These are phyloP conservation scores for Auriscalpium orientale DNA, from an alignment of 768 basidiomycete genomes.

Conservation along the genomic window DNA sequence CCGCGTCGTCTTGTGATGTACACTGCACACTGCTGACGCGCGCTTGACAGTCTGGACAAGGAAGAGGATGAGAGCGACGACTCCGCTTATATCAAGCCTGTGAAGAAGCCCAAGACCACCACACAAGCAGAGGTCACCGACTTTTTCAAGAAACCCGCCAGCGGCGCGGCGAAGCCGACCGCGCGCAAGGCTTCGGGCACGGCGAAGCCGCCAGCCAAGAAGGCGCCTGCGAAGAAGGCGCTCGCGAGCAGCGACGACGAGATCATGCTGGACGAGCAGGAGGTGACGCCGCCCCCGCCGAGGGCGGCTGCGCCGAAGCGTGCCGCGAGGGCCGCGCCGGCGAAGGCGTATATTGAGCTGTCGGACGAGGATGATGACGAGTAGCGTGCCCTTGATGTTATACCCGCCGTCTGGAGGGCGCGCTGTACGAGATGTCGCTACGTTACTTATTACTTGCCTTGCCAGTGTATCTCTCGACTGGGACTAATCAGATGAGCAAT, in stretches of 20 bases:
- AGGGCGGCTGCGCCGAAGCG: constrained; percentile 38
- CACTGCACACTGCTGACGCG: not conserved
- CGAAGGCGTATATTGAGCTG: constrained; percentile 38
- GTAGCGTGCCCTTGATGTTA: too few species aligned
- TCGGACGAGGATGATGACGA: constrained; percentile 37
- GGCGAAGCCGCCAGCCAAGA: constrained; percentile 6
- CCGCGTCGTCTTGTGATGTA: not conserved
- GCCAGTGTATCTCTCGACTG: too few species aligned
- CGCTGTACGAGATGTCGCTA: too few species aligned
- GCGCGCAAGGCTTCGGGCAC: constrained; percentile 13
- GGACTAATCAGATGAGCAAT: too few species aligned
- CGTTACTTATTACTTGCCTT: too few species aligned
- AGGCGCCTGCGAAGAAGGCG: constrained; percentile 19
- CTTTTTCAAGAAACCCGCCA: constrained; percentile 47
- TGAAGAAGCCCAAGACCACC: constrained; percentile 42
- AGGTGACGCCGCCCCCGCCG: constrained; percentile 32
- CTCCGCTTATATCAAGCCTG: constrained; percentile 32
- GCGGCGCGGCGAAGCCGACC: constrained; percentile 33
- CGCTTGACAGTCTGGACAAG: not conserved
- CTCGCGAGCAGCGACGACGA: constrained; percentile 36
- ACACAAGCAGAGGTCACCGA: constrained; percentile 36
- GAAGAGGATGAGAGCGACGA: not conserved
- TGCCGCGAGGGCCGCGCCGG: constrained; percentile 39
- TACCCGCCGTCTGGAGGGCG: too few species aligned
- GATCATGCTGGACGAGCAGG: constrained; percentile 29